phyloP scores from a whole-genome alignment of 75 land plant species.

The Sequoia sempervirens region DNA sequence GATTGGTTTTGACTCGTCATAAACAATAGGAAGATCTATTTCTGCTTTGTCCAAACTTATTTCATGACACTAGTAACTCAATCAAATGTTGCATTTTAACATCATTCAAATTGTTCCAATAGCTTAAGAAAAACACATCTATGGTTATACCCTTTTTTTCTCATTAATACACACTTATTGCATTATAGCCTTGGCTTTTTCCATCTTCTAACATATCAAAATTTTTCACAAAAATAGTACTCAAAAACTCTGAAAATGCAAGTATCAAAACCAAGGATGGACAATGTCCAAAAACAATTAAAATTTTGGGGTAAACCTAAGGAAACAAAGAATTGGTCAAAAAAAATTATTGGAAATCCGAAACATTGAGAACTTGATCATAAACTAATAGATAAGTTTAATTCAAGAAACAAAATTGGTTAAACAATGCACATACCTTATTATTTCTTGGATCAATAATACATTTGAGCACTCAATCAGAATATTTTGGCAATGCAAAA shows the following conservation, averaged over 20 bases:
- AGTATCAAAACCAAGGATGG: not conserved
- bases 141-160: not conserved
- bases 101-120: not conserved
- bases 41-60: not conserved
- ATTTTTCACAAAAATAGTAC: too few relatives aligned
- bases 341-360: not conserved
- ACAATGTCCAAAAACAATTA: not conserved
- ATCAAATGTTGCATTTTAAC: not conserved
- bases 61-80: not conserved
- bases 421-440: too few relatives aligned
- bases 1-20: constrained; percentile 60
- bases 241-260: not conserved
- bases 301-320: not conserved
- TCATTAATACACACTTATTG: too few relatives aligned
- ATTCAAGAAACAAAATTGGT: not conserved
- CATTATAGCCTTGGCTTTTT: not conserved
- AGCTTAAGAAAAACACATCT: not conserved
- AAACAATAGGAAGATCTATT: not conserved
- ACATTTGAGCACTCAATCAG: not conserved
- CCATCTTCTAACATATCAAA: not conserved
- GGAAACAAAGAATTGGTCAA: not conserved
- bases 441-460: not conserved
- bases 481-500: not conserved
- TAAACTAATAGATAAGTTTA: not conserved
- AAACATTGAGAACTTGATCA: not conserved